These are phyloP conservation scores for Monascus ruber DNA, from an alignment of 2,329 filamentous ascomycete genomes.

Conservation along the genomic window DNA sequence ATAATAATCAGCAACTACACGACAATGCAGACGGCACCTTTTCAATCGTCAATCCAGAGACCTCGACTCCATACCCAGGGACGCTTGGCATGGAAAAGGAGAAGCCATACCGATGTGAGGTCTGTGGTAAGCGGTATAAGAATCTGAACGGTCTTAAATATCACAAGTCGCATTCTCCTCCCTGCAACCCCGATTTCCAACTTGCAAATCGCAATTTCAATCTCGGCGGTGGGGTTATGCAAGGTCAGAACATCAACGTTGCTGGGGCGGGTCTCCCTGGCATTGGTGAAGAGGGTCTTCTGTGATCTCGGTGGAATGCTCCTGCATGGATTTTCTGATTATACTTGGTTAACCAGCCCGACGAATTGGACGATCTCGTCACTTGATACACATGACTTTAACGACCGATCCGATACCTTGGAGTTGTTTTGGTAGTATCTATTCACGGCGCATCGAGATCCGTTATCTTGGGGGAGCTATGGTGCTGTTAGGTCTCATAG, in stretches of 20 bases:
- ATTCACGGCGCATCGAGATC: no score
- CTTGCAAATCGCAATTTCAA: conserved; percentile 32
- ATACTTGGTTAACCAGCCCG: neutral
- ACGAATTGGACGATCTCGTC: neutral
- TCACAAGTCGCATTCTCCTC: conserved; percentile 71
- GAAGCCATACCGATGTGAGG: conserved; percentile 95
- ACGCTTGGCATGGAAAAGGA: conserved; percentile 99
- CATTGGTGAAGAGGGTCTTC: conserved; percentile 33
- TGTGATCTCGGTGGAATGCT: conserved; percentile 11
- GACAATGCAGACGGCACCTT: conserved; percentile 96
- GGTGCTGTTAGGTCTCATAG: no score
- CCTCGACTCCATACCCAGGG: conserved; percentile 84
- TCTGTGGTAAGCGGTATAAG: conserved; percentile 97
- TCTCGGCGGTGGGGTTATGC: conserved; percentile 33
- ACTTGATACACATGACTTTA: neutral
- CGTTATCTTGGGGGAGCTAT: no score
- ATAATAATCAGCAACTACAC: conserved; percentile 91
- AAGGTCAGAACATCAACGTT: conserved; percentile 37
- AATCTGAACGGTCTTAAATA: conserved; percentile 98
- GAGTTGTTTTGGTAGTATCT: neutral
- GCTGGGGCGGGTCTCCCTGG: conserved; percentile 38
- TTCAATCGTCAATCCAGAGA: conserved; percentile 95
- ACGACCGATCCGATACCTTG: neutral
- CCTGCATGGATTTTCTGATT: neutral
- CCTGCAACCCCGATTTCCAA: conserved; percentile 76